Evolutionary conservation across 1,284 basidiomycete genomes (phyloP).

Genomic region (Melampsora abietis-canadensis): DNA sequence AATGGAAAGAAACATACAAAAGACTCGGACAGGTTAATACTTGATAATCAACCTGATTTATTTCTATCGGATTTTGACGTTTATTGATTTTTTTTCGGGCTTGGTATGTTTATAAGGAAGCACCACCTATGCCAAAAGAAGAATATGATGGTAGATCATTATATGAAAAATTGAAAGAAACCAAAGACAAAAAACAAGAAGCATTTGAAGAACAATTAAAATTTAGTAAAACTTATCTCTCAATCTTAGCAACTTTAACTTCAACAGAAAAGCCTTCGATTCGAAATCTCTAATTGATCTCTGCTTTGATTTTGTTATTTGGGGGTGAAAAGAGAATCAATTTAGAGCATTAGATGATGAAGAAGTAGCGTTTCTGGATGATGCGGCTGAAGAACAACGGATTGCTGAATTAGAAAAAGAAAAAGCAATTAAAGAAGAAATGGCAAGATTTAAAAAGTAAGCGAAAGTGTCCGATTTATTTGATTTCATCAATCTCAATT

Average conservation of each 20-base stretch:
- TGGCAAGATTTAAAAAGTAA: constrained; percentile 38
- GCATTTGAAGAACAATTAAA: constrained; percentile 42
- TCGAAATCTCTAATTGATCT: neutral
- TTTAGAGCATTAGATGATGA: constrained; percentile 42
- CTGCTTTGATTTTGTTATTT: neutral
- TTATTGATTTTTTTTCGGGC: neutral
- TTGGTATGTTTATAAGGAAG: constrained; percentile 12
- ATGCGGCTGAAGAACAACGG: constrained; percentile 35
- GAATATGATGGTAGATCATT: constrained; percentile 41
- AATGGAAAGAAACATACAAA: constrained; percentile 42
- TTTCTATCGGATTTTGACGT: no score
- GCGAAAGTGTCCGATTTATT: neutral
- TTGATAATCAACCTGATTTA: neutral
- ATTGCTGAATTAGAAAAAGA: constrained; percentile 28
- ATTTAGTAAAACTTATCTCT: constrained; percentile 24
- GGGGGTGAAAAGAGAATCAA: constrained; percentile 26
- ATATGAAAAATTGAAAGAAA: constrained; percentile 42
- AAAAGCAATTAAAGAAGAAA: constrained; percentile 25
- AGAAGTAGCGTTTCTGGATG: constrained; percentile 40
- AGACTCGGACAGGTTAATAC: constrained; percentile 33
- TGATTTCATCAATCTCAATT: neutral
- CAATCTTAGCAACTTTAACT: neutral
- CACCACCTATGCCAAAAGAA: constrained; percentile 41
- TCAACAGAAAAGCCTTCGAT: neutral
- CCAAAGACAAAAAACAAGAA: constrained; percentile 42